These are phyloP conservation scores for Hypoxylon trugodes DNA, from an alignment of 495 filamentous ascomycete species.

Conservation along the genomic window DNA sequence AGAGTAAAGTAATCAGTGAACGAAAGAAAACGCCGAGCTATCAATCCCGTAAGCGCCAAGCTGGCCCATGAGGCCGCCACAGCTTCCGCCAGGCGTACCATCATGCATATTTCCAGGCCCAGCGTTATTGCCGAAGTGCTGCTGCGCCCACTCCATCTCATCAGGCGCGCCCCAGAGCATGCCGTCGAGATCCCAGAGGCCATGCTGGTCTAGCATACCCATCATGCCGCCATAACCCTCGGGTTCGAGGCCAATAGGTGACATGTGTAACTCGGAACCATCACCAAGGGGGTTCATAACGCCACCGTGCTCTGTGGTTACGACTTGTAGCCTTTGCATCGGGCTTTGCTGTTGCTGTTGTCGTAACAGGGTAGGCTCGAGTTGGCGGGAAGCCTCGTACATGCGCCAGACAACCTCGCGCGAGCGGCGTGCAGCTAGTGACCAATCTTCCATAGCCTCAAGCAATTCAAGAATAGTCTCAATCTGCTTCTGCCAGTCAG, in stretches of 20 bases:
- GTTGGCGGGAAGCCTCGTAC: conserved; percentile 65
- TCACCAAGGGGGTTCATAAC: conserved; percentile 48
- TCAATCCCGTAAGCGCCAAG: conserved; percentile 39
- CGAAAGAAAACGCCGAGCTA: conserved; percentile 38
- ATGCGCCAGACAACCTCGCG: conserved; percentile 74
- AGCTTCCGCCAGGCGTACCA: conserved; percentile 8
- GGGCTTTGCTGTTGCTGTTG: conserved; percentile 43
- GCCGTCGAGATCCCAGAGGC: conserved; percentile 65
- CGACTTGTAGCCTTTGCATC: conserved; percentile 43
- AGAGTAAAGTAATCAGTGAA: conserved; percentile 22
- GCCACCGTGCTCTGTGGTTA: conserved; percentile 45
- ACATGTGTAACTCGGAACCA: conserved; percentile 53
- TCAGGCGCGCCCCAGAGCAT: conserved; percentile 57
- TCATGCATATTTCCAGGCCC: conserved; percentile 26
- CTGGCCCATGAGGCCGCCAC: conserved; percentile 31
- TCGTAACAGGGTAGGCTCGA: conserved; percentile 46
- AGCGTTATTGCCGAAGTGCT: conserved; percentile 37
- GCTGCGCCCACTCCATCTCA: conserved; percentile 47
- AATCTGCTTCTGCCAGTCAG: conserved; percentile 69
- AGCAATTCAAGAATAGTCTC: conserved; percentile 73
- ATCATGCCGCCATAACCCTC: conserved; percentile 62
- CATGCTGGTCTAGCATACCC: conserved; percentile 61
- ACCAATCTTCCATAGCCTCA: conserved; percentile 74
- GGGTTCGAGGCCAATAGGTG: conserved; percentile 59
- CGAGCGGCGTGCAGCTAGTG: conserved; percentile 73